Percentiles rank a stretch among this genome's conserved stretches.
Evolutionary conservation across 306 rosid species (phyloP).

Genomic region (Echinosophora koreensis): DNA sequence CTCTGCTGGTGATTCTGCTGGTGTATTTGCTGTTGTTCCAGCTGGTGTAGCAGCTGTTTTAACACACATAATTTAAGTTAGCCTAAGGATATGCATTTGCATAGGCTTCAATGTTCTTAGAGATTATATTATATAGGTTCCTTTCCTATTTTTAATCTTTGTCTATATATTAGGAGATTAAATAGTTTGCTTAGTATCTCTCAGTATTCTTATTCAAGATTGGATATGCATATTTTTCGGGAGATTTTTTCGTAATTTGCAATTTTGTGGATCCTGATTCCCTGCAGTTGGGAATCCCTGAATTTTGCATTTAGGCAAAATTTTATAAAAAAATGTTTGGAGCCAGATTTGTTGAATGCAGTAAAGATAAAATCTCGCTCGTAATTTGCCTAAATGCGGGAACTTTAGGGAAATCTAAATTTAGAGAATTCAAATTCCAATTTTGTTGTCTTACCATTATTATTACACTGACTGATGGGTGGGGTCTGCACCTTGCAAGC

Average conservation of each 20-base stretch:
- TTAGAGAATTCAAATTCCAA: not conserved
- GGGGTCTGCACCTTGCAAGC: conserved; percentile 92
- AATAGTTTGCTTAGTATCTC: not conserved
- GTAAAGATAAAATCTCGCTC: too few relatives aligned
- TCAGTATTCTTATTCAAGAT: not conserved
- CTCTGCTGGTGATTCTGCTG: conserved; percentile 71
- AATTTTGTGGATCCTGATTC: too few relatives aligned
- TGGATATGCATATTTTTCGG: not conserved
- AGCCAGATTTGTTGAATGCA: too few relatives aligned
- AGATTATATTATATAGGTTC: not conserved
- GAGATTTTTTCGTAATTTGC: too few relatives aligned
- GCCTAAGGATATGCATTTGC: conserved; percentile 18
- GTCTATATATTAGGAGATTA: not conserved
- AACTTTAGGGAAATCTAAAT: too few relatives aligned
- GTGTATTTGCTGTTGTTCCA: conserved; percentile 61
- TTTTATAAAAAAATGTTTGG: too few relatives aligned
- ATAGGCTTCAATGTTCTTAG: not conserved
- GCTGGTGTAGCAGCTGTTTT: conserved; percentile 72
- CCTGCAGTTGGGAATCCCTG: too few relatives aligned
- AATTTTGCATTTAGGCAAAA: too few relatives aligned
- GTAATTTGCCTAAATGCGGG: too few relatives aligned
- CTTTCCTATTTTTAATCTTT: not conserved
- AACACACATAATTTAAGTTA: conserved; percentile 36
- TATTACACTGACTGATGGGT: conserved; percentile 67
- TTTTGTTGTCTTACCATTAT: conserved; percentile 47